Evolutionary conservation across 164 flowering plant species (phyloP).

Genomic region (Magnolia changhungtana): DNA sequence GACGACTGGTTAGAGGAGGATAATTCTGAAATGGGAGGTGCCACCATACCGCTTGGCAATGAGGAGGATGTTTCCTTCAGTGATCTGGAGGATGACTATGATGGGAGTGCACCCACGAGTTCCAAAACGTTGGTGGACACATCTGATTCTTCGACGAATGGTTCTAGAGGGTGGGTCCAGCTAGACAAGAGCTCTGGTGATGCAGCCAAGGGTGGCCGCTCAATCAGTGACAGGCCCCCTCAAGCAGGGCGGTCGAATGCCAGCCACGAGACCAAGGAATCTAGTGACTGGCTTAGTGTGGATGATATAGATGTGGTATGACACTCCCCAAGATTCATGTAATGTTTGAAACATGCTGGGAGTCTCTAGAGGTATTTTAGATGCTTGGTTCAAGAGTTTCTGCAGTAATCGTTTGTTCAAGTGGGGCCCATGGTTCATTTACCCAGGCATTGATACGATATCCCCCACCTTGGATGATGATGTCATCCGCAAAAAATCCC

Average conservation of each 20-base stretch:
- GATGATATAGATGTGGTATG: constrained; percentile 57
- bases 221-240: constrained; percentile 13
- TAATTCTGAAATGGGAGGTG: constrained; percentile 42
- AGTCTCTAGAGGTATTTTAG: not conserved
- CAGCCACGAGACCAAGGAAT: constrained; percentile 40
- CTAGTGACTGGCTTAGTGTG: constrained; percentile 74
- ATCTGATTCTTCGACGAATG: constrained; percentile 53
- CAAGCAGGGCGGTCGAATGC: constrained; percentile 27
- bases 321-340: not conserved
- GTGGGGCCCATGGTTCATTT: not conserved
- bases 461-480: not conserved
- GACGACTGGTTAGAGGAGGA: constrained; percentile 85
- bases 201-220: constrained; percentile 27
- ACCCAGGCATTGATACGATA: not conserved
- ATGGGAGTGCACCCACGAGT: constrained; percentile 25
- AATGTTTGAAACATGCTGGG: not conserved
- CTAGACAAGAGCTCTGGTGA: constrained; percentile 47
- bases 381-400: not conserved
- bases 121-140: constrained; percentile 38
- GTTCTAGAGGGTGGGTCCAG: constrained; percentile 72
- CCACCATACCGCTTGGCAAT: constrained; percentile 34
- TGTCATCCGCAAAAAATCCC: too few species aligned
- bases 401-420: not conserved
- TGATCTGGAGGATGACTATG: constrained; percentile 86
- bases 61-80: constrained; percentile 95